Evolutionary conservation across 1,284 basidiomycete species (phyloP).

Genomic region (Athelia sp.): DNA sequence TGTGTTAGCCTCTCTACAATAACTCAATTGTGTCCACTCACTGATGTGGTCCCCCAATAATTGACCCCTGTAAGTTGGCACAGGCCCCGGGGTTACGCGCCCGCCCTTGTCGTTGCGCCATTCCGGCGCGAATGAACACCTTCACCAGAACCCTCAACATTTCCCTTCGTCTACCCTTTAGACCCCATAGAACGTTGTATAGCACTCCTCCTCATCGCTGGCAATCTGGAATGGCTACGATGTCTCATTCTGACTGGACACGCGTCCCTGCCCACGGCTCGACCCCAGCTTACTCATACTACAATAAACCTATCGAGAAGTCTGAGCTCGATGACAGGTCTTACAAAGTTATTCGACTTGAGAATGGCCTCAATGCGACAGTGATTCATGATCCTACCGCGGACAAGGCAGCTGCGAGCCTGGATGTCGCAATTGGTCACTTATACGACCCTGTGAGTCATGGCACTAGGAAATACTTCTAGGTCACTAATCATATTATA

Average conservation of each 20-base stretch:
- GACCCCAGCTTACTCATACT: constrained; percentile 45
- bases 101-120: no score
- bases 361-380: constrained; percentile 86
- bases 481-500: neutral
- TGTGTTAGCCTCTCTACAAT: no score
- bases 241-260: constrained; percentile 26
- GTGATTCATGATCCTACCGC: constrained; percentile 84
- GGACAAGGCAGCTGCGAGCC: constrained; percentile 93
- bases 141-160: no score
- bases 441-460: constrained; percentile 83
- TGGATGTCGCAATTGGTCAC: constrained; percentile 96
- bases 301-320: constrained; percentile 67
- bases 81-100: no score
- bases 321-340: constrained; percentile 74
- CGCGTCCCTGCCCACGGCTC: constrained; percentile 24
- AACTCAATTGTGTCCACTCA: no score
- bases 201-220: no score
- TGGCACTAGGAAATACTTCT: constrained; percentile 1
- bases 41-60: no score
- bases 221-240: no score
- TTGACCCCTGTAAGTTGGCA: no score
- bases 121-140: no score
- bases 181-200: no score
- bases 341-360: constrained; percentile 79
- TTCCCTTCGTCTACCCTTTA: no score